A percentile compares a stretch with the other conserved stretches of the same genome.
Evolutionary conservation across 2,329 filamentous ascomycete genomes (phyloP).

Genomic region (Ascochyta lentis): DNA sequence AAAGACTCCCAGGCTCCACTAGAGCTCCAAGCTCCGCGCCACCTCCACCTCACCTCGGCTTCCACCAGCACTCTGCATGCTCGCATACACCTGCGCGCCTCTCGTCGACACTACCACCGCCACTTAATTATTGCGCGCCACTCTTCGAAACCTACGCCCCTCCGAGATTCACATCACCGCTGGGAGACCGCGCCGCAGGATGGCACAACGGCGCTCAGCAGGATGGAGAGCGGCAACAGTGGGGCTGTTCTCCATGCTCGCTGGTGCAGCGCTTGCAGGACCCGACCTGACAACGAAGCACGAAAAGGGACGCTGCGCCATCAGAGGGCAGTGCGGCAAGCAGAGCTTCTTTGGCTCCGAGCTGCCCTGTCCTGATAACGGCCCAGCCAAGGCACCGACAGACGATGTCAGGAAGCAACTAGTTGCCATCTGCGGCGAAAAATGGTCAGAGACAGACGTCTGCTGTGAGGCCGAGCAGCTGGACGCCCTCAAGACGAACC

Average conservation of each 20-base stretch:
- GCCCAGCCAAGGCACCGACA: constrained; percentile 75
- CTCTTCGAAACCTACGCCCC: not conserved
- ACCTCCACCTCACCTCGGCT: constrained; percentile 20
- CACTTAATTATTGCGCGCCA: not conserved
- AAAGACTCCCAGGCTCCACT: not conserved
- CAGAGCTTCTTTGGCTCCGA: constrained; percentile 88
- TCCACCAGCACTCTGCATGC: not conserved
- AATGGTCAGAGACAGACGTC: constrained; percentile 83
- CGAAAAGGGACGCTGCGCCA: constrained; percentile 86
- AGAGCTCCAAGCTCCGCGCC: constrained; percentile 15
- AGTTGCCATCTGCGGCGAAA: constrained; percentile 81
- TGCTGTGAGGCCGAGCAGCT: constrained; percentile 88
- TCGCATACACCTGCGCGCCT: not conserved
- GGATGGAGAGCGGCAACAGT: constrained; percentile 35
- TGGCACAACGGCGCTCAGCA: constrained; percentile 32
- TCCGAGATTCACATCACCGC: not conserved
- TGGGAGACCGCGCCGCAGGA: constrained; percentile 2
- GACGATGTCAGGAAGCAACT: constrained; percentile 76
- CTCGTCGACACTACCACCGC: not conserved
- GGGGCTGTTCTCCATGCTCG: constrained; percentile 39
- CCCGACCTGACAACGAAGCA: constrained; percentile 63
- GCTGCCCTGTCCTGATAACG: constrained; percentile 93
- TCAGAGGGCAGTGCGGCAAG: constrained; percentile 90
- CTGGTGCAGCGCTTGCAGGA: constrained; percentile 36
- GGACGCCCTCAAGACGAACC: constrained; percentile 78